Base-by-base conservation (phyloP, 108 stramenopile species). In the Pseudonitzschia pungens region DNA sequence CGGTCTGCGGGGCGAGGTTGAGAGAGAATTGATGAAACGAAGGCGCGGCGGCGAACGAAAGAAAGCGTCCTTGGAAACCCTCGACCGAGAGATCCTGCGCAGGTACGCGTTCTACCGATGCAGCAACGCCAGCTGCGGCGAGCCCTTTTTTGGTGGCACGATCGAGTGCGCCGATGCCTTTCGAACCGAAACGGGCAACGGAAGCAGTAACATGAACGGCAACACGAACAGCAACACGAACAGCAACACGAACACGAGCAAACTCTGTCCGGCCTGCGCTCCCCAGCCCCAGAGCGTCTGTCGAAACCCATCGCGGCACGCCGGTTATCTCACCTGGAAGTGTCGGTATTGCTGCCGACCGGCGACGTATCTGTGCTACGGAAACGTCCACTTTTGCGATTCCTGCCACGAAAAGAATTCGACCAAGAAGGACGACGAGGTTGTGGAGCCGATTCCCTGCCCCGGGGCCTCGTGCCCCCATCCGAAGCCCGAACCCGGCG, bases 61-160 rank as follows among this genome's bases (percentile, higher is more conserved):
- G n/a, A n/a, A n/a, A 41, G 15, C 22, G 62, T 20, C 40, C 71
- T 45, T 66, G 64, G 41, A 62, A 12, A n/a, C 26, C n/a, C 11
- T 60, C 2, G 42, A 87, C 44, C 78, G 83, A 20, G 75, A 81
- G 27, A 87, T 77, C 15, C 60, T 77, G 40, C 75, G 84, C 16
- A 81, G 68, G 26, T 85, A 84, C 53, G 86, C 89, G 7, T 86
- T 90, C 21, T 90, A 87, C 66, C 78, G 87, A 1, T 90, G 89
- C 50, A 65, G 74, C 22, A 69, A 77, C n/a, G n/a, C n/a, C n/a
- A n/a, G n/a, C 27, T 90, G 89, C 62, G 63, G 83, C 41, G 83
- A 87, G 51, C 89, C 89, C 10, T 90, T 86, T 56, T 87, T 86
- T 81, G 89, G 89, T 44, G 89, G 89, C 14, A 90, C 87, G 12